Evolutionary conservation across 768 basidiomycete species (phyloP), one percentile per base, ranked within the genome.

Genomic region (Psilocybe azurescens): DNA sequence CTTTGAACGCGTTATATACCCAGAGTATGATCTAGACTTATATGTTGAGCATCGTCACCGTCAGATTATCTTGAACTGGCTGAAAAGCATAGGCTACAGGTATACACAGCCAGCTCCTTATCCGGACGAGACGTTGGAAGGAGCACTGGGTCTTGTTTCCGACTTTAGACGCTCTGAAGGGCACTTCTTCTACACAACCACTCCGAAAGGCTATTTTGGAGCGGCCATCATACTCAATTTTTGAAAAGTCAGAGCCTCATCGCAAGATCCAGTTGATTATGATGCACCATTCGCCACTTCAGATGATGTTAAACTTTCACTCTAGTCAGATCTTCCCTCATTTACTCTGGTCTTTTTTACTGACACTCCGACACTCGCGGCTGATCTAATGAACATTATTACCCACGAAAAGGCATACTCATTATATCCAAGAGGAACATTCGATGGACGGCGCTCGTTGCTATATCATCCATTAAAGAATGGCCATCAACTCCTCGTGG

Each of bases 311-410:
- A 0, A 66, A 67, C 5, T 83, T 82, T 58, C 83, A 85, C 56
- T 79, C 78, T 0, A 81, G 83, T 84, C 36, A 28, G 53, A 5
- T 24, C 24, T 24, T 16, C 11, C 51, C 60, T 46, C 11, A 20
- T 14, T 3, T 59, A 71, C 30, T 51, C 48, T 4, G 11, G 56
- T 10, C 24, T 24, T 24, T 24, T 24, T 24, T 24, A 24, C 24
- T 24, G 24, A 24, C 24, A 24, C 24, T 24, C 24, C 1, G 24
- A 24, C 24, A 24, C 24, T 24, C 24, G 24, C 50, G 80, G 80
- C 80, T 2, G 73, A 73, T 51, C 79, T 81, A 1, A 78, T 81
- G 75, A 84, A 83, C 60, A 60, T 81, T 5, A 79, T 83, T 62
- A 71, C 78, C 0, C 73, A 75, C 65, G 73, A 78, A 13, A 68